These are phyloP conservation scores for Tilletia walkeri DNA, from an alignment of 1,284 basidiomycete species.

Conservation along the genomic window DNA sequence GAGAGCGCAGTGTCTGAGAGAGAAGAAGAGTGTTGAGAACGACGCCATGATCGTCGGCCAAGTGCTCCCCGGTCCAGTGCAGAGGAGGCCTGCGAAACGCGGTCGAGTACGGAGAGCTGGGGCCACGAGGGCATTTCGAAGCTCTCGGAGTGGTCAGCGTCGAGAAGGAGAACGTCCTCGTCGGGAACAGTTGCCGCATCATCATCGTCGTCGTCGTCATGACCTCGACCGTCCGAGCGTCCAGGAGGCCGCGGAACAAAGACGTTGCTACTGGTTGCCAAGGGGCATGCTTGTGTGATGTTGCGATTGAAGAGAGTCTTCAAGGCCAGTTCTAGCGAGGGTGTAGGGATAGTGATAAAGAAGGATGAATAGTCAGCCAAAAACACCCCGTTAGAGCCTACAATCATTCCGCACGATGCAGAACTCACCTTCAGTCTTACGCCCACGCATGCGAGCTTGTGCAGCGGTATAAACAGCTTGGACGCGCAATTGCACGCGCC, in stretches of 20 bases:
- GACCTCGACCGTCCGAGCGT: background rate
- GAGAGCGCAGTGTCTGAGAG: conserved; percentile 57
- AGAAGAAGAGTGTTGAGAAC: conserved; percentile 62
- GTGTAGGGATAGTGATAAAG: background rate
- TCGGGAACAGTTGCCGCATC: background rate
- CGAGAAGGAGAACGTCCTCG: conserved; percentile 10
- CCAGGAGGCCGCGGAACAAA: conserved; percentile 1
- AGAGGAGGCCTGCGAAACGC: background rate
- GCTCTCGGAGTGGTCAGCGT: background rate
- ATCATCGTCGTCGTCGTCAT: conserved; percentile 19
- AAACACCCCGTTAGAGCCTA: background rate
- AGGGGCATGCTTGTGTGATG: conserved; percentile 12
- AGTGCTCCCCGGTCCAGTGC: no score
- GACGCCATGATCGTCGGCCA: conserved; percentile 18
- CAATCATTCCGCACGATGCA: background rate
- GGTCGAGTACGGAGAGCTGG: background rate
- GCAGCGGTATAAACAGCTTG: conserved; percentile 70
- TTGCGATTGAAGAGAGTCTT: background rate
- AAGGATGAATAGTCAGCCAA: no score
- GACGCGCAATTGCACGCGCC: conserved; percentile 72
- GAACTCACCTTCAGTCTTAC: background rate
- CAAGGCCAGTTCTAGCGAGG: background rate
- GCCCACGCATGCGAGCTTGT: background rate
- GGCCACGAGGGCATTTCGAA: conserved; percentile 8
- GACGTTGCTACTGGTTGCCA: conserved; percentile 14